Percentiles rank a stretch among this genome's conserved stretches.
Evolutionary conservation across 1,139 yeast species (phyloP).

Genomic region (Suhomyces ambrosiae): DNA sequence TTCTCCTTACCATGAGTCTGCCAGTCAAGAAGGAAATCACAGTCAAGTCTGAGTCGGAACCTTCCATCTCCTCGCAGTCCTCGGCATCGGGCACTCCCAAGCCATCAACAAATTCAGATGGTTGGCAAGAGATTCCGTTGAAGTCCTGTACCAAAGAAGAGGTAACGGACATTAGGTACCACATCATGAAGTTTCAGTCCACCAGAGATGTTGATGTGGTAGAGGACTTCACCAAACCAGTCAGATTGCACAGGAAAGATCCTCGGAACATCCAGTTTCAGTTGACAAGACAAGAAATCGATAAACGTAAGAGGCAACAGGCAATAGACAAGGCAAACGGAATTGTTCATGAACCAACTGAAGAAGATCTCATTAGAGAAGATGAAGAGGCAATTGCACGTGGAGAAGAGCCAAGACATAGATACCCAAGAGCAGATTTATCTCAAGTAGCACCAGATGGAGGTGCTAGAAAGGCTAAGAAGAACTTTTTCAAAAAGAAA

Average conservation of each 20-base stretch:
- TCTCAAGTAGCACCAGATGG: slow-evolving; percentile 92
- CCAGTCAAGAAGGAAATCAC: slow-evolving; percentile 31
- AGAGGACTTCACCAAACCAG: slow-evolving; percentile 74
- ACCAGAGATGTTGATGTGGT: slow-evolving; percentile 71
- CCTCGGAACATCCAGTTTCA: slow-evolving; percentile 89
- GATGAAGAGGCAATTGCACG: slow-evolving; percentile 19
- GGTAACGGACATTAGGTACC: slow-evolving; percentile 72
- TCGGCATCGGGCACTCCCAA: slow-evolving; percentile 15
- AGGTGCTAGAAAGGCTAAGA: slow-evolving; percentile 73
- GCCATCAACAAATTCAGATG: slow-evolving; percentile 17
- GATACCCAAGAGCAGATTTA: slow-evolving; percentile 39
- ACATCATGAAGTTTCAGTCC: slow-evolving; percentile 79
- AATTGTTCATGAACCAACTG: slow-evolving; percentile 25
- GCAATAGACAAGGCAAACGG: slow-evolving; percentile 24
- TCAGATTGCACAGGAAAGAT: slow-evolving; percentile 87
- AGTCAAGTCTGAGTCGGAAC: slow-evolving; percentile 26
- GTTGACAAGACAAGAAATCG: slow-evolving; percentile 64
- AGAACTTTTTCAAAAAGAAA: slow-evolving; percentile 69
- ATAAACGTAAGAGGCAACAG: slow-evolving; percentile 56
- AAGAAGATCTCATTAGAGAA: slow-evolving; percentile 29
- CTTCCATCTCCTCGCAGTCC: slow-evolving; percentile 6
- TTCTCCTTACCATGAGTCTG: slow-evolving; percentile 22
- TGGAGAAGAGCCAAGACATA: slow-evolving; percentile 17
- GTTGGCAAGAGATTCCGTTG: slow-evolving; percentile 67
- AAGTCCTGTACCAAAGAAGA: slow-evolving; percentile 76